phyloP scores from a whole-genome alignment of 2,329 filamentous ascomycete genomes.

The Waltergamsia citrina region DNA sequence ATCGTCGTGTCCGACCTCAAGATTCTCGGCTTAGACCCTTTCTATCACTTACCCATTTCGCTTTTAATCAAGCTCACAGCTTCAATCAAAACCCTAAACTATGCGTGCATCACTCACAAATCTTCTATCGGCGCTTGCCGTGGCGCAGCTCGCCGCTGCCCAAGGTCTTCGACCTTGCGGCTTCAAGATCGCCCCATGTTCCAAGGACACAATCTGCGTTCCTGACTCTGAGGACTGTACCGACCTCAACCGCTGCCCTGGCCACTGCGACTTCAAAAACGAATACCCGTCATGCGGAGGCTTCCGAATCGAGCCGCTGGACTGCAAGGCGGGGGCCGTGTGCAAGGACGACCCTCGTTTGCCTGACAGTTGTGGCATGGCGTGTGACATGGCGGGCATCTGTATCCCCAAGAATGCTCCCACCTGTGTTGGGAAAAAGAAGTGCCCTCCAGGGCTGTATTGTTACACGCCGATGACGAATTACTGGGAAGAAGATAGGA shows the following conservation, averaged over 20 bases:
- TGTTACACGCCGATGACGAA: no score
- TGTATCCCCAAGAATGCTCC: constrained; percentile 9
- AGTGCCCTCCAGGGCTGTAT: no score
- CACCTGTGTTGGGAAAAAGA: no score
- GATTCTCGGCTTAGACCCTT: no score
- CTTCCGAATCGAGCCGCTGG: constrained; percentile 10
- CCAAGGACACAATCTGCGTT: constrained; percentile 13
- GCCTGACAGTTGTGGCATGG: constrained; percentile 12
- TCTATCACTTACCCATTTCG: background rate
- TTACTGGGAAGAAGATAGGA: no score
- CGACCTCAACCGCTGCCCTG: constrained; percentile 15
- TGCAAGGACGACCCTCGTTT: constrained; percentile 23
- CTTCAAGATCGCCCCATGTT: constrained; percentile 17
- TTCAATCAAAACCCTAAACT: background rate
- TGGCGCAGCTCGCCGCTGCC: background rate
- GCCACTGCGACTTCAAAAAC: constrained; percentile 18
- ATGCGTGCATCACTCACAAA: background rate
- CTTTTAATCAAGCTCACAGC: background rate
- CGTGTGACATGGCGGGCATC: constrained; percentile 14
- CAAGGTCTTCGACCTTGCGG: constrained; percentile 13
- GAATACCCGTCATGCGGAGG: constrained; percentile 22
- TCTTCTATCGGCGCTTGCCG: background rate
- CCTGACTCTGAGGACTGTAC: constrained; percentile 12
- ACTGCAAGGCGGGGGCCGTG: constrained; percentile 12
- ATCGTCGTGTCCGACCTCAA: no score